Evolutionary conservation across 1,139 yeast species (phyloP).

Genomic region (Yamadazyma dushanensis): DNA sequence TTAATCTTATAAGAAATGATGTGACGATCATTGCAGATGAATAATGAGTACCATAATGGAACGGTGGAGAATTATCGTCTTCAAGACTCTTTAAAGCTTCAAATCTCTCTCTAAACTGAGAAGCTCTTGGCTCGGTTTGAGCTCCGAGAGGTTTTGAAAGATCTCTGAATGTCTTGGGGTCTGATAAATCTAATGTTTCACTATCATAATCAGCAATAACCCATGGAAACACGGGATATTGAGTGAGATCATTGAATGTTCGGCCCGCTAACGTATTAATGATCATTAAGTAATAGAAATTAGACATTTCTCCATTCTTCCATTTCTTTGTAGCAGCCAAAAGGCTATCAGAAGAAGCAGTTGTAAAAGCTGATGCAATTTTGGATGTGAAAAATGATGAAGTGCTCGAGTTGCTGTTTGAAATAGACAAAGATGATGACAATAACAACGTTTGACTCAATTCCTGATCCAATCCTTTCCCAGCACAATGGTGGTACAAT

Average conservation of each 20-base stretch:
- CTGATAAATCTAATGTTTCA: constrained; percentile 56
- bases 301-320: constrained; percentile 75
- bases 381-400: constrained; percentile 30
- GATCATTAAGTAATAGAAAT: constrained; percentile 75
- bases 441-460: constrained; percentile 51
- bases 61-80: constrained; percentile 63
- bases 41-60: constrained; percentile 90
- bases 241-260: constrained; percentile 83
- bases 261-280: constrained; percentile 83
- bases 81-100: constrained; percentile 60
- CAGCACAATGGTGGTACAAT: constrained; percentile 47
- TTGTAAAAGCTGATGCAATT: constrained; percentile 37
- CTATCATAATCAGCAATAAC: constrained; percentile 78
- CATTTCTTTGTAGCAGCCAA: constrained; percentile 64
- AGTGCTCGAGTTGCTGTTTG: constrained; percentile 10
- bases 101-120: constrained; percentile 65
- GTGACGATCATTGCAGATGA: constrained; percentile 92
- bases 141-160: constrained; percentile 90
- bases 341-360: constrained; percentile 25
- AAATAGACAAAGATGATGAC: constrained; percentile 31
- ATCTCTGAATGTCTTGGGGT: constrained; percentile 67
- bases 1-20: constrained; percentile 68
- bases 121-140: constrained; percentile 59
- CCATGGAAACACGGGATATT: constrained; percentile 91
- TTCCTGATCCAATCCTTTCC: constrained; percentile 51